Percentiles rank a stretch among this genome's conserved stretches.
These are phyloP conservation scores for Eucalyptus marginata DNA, from an alignment of 345 rosid genomes.

Conservation along the genomic window DNA sequence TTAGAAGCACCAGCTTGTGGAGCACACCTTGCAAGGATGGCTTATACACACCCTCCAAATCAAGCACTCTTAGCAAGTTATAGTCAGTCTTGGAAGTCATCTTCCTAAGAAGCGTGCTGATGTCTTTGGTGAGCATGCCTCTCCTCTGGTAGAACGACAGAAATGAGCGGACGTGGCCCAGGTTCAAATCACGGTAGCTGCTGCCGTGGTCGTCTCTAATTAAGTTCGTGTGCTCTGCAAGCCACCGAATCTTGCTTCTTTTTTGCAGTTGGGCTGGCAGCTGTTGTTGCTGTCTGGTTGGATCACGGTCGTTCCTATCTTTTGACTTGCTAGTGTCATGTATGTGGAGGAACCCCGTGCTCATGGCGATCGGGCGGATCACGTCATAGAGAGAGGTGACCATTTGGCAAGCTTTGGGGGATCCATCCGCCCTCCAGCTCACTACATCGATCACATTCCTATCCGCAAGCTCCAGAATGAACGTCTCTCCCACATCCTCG, in stretches of 20 bases:
- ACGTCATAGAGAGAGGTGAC: not conserved
- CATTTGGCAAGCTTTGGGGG: not conserved
- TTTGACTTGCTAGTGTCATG: rapidly evolving
- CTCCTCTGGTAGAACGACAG: not conserved
- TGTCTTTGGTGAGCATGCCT: not conserved
- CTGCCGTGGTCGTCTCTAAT: rapidly evolving
- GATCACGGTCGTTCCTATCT: rapidly evolving
- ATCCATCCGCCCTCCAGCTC: not conserved
- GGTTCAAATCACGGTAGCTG: not conserved
- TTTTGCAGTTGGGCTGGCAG: not conserved
- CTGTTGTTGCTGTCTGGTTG: not conserved
- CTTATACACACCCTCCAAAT: slow-evolving; percentile 6
- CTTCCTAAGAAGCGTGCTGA: not conserved
- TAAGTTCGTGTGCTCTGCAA: not conserved
- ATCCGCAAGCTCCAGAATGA: not conserved
- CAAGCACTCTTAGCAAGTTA: not conserved
- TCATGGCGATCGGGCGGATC: not conserved
- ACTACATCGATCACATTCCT: slow-evolving; percentile 3
- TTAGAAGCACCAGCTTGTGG: not conserved
- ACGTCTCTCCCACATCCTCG: not conserved
- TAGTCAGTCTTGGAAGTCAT: not conserved
- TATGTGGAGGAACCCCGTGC: not conserved
- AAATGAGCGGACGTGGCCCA: not conserved
- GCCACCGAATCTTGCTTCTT: not conserved
- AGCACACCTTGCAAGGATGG: not conserved